Base-by-base conservation (phyloP, 169 alveolate species). In the Eimeria sp. region DNA sequence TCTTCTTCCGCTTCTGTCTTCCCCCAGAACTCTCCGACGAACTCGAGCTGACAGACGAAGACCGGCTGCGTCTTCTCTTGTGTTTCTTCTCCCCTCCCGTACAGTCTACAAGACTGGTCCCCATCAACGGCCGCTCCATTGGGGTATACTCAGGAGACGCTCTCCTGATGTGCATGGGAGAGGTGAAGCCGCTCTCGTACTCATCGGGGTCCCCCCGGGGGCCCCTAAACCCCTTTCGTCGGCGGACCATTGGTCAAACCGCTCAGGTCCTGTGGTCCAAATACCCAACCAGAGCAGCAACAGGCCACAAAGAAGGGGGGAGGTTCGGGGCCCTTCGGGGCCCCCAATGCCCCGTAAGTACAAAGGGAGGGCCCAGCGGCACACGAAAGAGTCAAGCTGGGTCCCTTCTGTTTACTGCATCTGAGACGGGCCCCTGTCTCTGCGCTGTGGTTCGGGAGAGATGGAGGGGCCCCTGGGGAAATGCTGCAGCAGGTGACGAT, bases 101-200 rank as follows among this genome's bases (percentile, higher is more conserved):
- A 14, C 6, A 14, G 61, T 7, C 4, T 14, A 7, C 61, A 14
- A 54, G 61, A 14, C 6, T 1, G 61, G 61, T 14, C 61, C 61
- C 61, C 61, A 34, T 34, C 49, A 67, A 22, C 2, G 89, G 67
- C 14, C 70, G 89, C 43, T 10, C n/a, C 89, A 51, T 80, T n/a
- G 89, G 89, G 63, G 70, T 47, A 45, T 80, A 80, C 67, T 80
- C 89, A 51, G 89, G 89, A 63, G 89, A 80, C 25, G 45, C 22
- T 22, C 89, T 25, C 30, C 89, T 34, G 34, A 51, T 80, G 43
- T 51, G 67, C 47, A 51, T 47, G 67, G 89, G 89, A 20, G 72
- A 80, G 27, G 49, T 27, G 40, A 49, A n/a, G 25, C 54, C 86
- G 14, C 86, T 49, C 49, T 43, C 57, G 27, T 20, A 18, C 86